Evolutionary conservation across 139 green algal genomes (phyloP).

Genomic region (Desmodesmus armatus): DNA sequence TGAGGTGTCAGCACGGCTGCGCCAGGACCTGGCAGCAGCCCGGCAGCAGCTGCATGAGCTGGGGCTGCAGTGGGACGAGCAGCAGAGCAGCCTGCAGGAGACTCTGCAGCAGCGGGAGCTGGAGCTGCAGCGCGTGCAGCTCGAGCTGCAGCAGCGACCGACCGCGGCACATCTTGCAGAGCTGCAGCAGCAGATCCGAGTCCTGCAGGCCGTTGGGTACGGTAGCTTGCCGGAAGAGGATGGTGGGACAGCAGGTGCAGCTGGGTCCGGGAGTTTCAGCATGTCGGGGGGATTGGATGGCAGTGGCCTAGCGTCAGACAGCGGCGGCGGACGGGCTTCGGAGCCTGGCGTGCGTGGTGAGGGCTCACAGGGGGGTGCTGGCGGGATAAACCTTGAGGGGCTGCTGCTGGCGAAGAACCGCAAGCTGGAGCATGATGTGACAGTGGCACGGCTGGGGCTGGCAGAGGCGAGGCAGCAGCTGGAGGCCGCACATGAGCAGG

Average conservation of each 20-base stretch:
- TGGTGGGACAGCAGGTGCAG: background rate
- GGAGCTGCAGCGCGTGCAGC: slow-evolving; percentile 45
- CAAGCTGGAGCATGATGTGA: slow-evolving; percentile 93
- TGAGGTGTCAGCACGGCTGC: slow-evolving; percentile 62
- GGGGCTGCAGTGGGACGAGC: slow-evolving; percentile 34
- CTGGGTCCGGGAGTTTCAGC: background rate
- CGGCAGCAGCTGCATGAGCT: slow-evolving; percentile 65
- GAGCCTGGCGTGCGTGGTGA: too few species aligned
- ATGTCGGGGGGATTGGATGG: too few species aligned
- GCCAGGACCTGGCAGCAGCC: slow-evolving; percentile 68
- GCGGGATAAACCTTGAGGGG: slow-evolving; percentile 72
- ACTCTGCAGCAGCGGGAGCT: background rate
- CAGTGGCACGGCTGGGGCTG: slow-evolving; percentile 62
- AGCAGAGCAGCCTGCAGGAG: background rate
- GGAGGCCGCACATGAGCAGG: slow-evolving; percentile 26
- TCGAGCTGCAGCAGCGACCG: slow-evolving; percentile 64
- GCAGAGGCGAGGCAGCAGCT: slow-evolving; percentile 54
- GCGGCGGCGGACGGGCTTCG: too few species aligned
- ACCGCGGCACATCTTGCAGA: slow-evolving; percentile 75
- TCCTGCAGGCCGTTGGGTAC: slow-evolving; percentile 84
- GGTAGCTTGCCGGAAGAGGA: slow-evolving; percentile 66
- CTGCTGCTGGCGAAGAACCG: slow-evolving; percentile 86
- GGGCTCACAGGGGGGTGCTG: background rate
- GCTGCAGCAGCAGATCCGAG: slow-evolving; percentile 72
- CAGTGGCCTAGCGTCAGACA: too few species aligned